Evolutionary conservation across 2,329 filamentous ascomycete species (phyloP).

Genomic region (Venturia oleaginea): DNA sequence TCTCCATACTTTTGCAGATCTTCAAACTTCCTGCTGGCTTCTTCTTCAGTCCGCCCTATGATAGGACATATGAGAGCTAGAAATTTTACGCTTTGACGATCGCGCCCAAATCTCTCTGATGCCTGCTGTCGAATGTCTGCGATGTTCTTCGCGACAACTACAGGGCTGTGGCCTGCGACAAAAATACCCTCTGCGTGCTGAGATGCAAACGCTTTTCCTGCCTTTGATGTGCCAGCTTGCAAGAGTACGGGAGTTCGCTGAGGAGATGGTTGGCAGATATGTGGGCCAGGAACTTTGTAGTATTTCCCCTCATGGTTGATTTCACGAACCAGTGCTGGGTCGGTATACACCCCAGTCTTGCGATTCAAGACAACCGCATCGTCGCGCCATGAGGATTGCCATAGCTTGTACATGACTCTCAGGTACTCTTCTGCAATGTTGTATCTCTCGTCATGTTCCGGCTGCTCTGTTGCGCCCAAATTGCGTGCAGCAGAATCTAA

Average conservation of each 20-base stretch:
- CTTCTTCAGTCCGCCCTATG: constrained; percentile 55
- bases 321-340: constrained; percentile 48
- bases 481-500: constrained; percentile 58
- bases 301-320: constrained; percentile 60
- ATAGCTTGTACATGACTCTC: constrained; percentile 56
- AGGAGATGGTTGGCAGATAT: constrained; percentile 56
- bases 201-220: constrained; percentile 58
- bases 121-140: constrained; percentile 53
- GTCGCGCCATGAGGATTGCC: constrained; percentile 58
- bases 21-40: constrained; percentile 54
- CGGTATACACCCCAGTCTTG: constrained; percentile 50
- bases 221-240: constrained; percentile 59
- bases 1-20: constrained; percentile 54
- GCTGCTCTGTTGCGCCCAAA: constrained; percentile 48
- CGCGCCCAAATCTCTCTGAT: constrained; percentile 42
- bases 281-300: constrained; percentile 51
- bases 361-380: constrained; percentile 56
- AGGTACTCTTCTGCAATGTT: constrained; percentile 55
- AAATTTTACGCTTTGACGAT: constrained; percentile 56
- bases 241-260: constrained; percentile 61
- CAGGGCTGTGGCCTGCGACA: constrained; percentile 55
- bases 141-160: constrained; percentile 52
- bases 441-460: constrained; percentile 58
- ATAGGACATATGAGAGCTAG: constrained; percentile 58
- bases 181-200: constrained; percentile 66